phyloP scores from a whole-genome alignment of 2,329 filamentous ascomycete genomes.

The Ceratocystis diversiconidia region DNA sequence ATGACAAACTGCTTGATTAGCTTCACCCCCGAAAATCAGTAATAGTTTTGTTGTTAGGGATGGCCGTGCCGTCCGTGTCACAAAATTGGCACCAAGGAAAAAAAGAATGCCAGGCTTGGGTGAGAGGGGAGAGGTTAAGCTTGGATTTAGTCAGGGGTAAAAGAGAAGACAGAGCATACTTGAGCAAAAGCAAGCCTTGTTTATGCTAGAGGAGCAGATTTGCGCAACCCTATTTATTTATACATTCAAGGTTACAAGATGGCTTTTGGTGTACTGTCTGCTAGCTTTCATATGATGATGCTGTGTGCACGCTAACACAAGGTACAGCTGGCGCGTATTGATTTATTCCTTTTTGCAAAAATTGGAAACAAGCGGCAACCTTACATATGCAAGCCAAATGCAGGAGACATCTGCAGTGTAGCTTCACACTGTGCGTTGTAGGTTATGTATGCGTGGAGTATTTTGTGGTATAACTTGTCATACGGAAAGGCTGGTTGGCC shows the following conservation, averaged over 20 bases:
- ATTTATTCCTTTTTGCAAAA: not conserved
- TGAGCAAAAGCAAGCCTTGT: not conserved
- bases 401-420: not conserved
- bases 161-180: not conserved
- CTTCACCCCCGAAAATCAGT: not conserved
- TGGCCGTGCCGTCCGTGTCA: conserved; percentile 1
- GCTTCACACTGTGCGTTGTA: not conserved
- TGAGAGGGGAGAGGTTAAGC: not conserved
- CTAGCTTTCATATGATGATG: not conserved
- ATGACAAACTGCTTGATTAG: not conserved
- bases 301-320: not conserved
- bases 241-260: not conserved
- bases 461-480: not conserved
- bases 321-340: not conserved
- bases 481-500: not conserved
- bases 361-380: not conserved
- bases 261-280: not conserved
- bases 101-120: not conserved
- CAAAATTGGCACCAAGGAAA: conserved; percentile 4
- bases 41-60: not conserved
- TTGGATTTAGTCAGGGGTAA: conserved; percentile 4
- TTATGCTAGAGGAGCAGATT: not conserved
- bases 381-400: not conserved
- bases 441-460: not conserved
- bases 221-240: not conserved